Conservation (phyloP, 345 rosid species). For the Sapria himalayana region DNA sequence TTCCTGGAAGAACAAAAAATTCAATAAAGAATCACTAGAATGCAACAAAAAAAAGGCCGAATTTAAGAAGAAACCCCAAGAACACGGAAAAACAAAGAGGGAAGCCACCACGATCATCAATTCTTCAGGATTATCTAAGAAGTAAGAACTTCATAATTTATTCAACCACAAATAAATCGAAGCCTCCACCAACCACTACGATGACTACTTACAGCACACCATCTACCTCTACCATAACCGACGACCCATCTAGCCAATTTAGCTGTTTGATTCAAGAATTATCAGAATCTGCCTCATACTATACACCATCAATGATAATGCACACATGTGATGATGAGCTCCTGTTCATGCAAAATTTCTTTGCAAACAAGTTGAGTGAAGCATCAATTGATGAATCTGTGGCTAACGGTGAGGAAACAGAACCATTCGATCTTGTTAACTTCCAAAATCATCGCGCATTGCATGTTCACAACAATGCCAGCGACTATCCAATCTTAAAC, state of each 20-base stretch:
- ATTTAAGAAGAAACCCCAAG: conserved; percentile 32
- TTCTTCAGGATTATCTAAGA: conserved; percentile 70
- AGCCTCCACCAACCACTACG: conserved; percentile 4
- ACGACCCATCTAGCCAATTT: conserved; percentile 13
- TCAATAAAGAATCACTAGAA: conserved; percentile 31
- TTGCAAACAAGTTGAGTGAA: conserved; percentile 14
- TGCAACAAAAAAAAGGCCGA: conserved; percentile 29
- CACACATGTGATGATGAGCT: conserved; percentile 43
- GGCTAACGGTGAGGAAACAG: conserved; percentile 1
- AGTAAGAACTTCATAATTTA: conserved; percentile 18
- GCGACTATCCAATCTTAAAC: conserved; percentile 1
- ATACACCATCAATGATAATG: conserved; percentile 13
- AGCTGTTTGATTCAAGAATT: conserved; percentile 20
- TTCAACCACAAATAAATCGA: conserved; percentile 3
- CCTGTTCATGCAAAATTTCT: conserved; percentile 39
- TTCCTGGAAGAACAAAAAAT: conserved; percentile 7
- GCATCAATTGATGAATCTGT: too few relatives aligned
- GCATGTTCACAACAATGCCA: conserved; percentile 6
- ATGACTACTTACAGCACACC: conserved; percentile 10
- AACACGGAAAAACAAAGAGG: conserved; percentile 13
- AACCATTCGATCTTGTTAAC: conserved; percentile 4
- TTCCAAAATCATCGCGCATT: conserved; percentile 6
- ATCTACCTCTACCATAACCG: conserved; percentile 15
- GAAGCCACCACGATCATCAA: conserved; percentile 25
- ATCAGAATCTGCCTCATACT: conserved; percentile 10